Evolutionary conservation across 2,329 filamentous ascomycete species (phyloP).

Genomic region (Juglanconis oblonga): DNA sequence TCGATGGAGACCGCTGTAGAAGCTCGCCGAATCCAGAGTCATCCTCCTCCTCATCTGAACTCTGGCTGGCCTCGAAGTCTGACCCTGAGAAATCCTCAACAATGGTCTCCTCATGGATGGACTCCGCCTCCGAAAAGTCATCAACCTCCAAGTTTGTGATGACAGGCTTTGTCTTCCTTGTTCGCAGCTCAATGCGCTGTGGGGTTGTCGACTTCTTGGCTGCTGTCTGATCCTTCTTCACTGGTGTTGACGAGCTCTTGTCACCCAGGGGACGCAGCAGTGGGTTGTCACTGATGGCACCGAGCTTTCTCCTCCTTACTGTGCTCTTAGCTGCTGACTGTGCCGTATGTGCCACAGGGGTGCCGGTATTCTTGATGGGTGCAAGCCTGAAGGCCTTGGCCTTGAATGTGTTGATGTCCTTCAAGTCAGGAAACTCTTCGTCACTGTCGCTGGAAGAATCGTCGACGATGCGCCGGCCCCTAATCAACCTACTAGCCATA

Average conservation of each 20-base stretch:
- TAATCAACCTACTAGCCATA: constrained; percentile 6
- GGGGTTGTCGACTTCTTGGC: neutral
- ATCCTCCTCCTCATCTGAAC: constrained; percentile 5
- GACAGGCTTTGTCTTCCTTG: neutral
- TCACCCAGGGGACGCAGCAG: constrained; percentile 3
- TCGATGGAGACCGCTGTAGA: neutral
- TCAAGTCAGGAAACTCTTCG: constrained; percentile 41
- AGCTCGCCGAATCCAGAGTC: neutral
- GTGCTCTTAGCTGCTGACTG: neutral
- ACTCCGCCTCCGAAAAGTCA: constrained; percentile 6
- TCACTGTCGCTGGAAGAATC: constrained; percentile 30
- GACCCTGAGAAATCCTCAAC: constrained; percentile 14
- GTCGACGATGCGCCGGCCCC: constrained; percentile 18
- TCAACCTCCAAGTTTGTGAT: neutral
- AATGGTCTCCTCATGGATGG: constrained; percentile 14
- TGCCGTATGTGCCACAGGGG: neutral
- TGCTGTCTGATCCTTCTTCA: neutral
- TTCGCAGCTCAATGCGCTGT: constrained; percentile 6
- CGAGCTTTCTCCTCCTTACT: constrained; percentile 16
- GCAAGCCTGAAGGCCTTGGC: neutral
- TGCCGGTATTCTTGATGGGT: neutral
- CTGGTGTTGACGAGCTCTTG: neutral
- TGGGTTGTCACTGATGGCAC: constrained; percentile 1
- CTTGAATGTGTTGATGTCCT: constrained; percentile 24
- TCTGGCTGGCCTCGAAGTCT: constrained; percentile 2